phyloP scores from a whole-genome alignment of 1,284 basidiomycete genomes.

The Quambalaria eucalypti region DNA sequence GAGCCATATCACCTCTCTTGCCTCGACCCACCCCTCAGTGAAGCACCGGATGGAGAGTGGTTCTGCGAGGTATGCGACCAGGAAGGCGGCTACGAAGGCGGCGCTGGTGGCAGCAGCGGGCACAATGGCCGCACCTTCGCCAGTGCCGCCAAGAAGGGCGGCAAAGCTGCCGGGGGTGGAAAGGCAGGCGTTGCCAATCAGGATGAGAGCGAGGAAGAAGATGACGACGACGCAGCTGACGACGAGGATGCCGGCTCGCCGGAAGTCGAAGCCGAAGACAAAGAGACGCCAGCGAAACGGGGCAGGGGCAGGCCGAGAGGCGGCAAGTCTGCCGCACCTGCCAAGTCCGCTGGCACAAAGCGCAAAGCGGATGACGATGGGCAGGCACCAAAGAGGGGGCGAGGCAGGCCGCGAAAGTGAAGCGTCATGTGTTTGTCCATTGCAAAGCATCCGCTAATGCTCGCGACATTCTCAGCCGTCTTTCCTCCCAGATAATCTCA shows the following conservation, averaged over 20 bases:
- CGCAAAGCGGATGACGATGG: too few species aligned
- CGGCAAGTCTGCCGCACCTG: too few species aligned
- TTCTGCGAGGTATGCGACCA: slow-evolving; percentile 27
- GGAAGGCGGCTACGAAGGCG: background rate
- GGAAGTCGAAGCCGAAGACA: background rate
- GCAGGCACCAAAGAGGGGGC: too few species aligned
- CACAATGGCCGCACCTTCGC: background rate
- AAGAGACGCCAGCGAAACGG: background rate
- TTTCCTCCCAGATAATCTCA: too few species aligned
- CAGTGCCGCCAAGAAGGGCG: background rate
- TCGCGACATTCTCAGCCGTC: too few species aligned
- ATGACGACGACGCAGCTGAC: background rate
- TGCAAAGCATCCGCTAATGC: too few species aligned
- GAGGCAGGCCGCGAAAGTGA: too few species aligned
- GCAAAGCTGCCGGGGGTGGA: background rate
- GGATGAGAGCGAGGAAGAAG: background rate
- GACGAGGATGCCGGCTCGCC: background rate
- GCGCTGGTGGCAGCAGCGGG: background rate
- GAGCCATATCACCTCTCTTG: slow-evolving; percentile 76
- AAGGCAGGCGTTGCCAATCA: background rate
- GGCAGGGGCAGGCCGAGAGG: background rate
- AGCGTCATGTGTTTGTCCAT: too few species aligned
- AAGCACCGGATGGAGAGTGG: slow-evolving; percentile 63
- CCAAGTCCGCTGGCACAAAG: too few species aligned
- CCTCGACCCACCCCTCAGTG: slow-evolving; percentile 64